These are phyloP conservation scores for Takakia lepidozioides DNA, from an alignment of 225 moss, liverwort and hornwort species.

Conservation along the genomic window DNA sequence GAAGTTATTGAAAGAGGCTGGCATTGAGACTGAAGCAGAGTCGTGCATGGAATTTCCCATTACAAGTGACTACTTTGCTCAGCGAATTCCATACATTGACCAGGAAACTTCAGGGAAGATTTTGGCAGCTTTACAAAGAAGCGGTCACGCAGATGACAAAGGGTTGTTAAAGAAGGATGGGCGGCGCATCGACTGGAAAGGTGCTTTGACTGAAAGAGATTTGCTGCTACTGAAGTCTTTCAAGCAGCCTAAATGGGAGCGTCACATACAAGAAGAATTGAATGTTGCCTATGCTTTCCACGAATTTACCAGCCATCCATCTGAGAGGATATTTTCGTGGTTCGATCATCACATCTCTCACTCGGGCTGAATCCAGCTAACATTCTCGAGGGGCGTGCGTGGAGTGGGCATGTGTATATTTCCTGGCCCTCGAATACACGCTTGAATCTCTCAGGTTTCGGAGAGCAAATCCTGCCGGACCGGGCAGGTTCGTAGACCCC, in stretches of 20 bases:
- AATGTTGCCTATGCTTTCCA: constrained; percentile 74
- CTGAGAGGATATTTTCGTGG: constrained; percentile 62
- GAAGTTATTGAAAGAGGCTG: constrained; percentile 33
- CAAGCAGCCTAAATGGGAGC: constrained; percentile 37
- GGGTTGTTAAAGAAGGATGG: constrained; percentile 55
- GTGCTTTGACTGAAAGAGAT: constrained; percentile 29
- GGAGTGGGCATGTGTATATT: too few species aligned
- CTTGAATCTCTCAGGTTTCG: too few species aligned
- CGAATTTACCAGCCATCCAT: constrained; percentile 73
- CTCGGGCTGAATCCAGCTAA: too few species aligned
- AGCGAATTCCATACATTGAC: constrained; percentile 64
- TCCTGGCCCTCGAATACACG: too few species aligned
- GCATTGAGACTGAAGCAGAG: constrained; percentile 53
- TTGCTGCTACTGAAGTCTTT: constrained; percentile 31
- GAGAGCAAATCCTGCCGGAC: too few species aligned
- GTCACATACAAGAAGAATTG: constrained; percentile 73
- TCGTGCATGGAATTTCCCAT: constrained; percentile 45
- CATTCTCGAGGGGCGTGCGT: too few species aligned
- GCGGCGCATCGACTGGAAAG: constrained; percentile 38
- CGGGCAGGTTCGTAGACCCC: too few species aligned
- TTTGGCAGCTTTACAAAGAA: constrained; percentile 29
- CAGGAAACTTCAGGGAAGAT: constrained; percentile 43
- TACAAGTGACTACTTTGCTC: constrained; percentile 50
- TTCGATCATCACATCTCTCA: constrained; percentile 47
- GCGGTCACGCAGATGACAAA: constrained; percentile 35